Evolutionary conservation across 768 basidiomycete genomes (phyloP), one percentile per base, ranked within the genome.

Genomic region (Leccinellum albellum): DNA sequence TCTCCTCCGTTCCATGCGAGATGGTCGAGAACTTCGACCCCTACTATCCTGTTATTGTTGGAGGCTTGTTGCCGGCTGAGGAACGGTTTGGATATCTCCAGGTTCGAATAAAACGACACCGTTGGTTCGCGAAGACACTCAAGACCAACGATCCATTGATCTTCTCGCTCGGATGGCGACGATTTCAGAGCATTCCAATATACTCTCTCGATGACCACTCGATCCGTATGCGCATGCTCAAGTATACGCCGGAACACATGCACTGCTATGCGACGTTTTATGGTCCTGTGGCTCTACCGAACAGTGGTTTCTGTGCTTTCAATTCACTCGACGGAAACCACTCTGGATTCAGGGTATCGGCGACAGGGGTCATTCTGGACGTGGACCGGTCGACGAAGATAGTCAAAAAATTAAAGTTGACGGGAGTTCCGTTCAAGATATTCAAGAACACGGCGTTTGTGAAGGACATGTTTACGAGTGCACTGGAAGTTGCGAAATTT

Each of bases 181-280:
- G 97, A 33, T 99, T 98, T 79, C 97, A 99, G 72, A 89, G 84
- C 0, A 78, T 96, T 6, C 97, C 97, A 2, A 88, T 98, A 61
- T 99, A 98, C 74, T 94, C 94, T 20, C 78, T 99, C 21, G 97
- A 99, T 70, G 97, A 99, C 73, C 95, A 97, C 69, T 93, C 90
- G 10, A 96, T 98, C 63, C 90, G 97, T 17, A 97, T 98, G 87
- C 92, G 97, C 33, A 91, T 98, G 88, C 89, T 99, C 76, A 99
- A 99, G 75, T 99, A 99, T 70, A 98, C 97, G 1, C 97, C 97
- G 0, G 97, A 99, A 74, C 97, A 99, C 68, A 98, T 96, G 97
- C 97, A 99, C 70, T 99, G 97, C 67, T 96, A 88, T 67, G 96
- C 95, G 3, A 97, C 95, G 3, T 97, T 98, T 73, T 99, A 95